phyloP scores from a whole-genome alignment of 345 rosid genomes.

The Populus davidiana region DNA sequence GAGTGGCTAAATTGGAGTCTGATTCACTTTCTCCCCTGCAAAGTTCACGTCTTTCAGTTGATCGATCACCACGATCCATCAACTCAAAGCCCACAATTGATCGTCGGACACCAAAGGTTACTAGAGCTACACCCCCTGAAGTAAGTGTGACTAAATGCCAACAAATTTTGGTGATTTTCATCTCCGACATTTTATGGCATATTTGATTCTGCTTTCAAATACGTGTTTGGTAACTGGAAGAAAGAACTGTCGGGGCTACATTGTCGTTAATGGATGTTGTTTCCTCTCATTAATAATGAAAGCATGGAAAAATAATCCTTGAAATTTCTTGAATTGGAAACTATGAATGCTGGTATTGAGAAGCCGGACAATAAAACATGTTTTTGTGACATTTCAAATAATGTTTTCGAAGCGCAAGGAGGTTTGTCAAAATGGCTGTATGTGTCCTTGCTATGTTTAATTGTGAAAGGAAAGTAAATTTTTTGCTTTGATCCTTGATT shows the following conservation, averaged over 20 bases:
- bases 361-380: neutral
- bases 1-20: conserved; percentile 54
- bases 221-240: neutral
- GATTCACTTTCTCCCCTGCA: conserved; percentile 57
- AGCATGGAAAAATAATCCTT: neutral
- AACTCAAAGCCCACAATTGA: conserved; percentile 61
- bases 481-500: neutral
- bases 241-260: neutral
- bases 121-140: conserved; percentile 49
- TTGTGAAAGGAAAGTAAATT: neutral
- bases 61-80: conserved; percentile 65
- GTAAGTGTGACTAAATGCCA: conserved; percentile 38
- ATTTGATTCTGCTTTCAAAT: neutral
- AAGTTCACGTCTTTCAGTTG: conserved; percentile 59
- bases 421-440: neutral
- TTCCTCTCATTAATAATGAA: neutral
- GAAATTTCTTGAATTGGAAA: neutral
- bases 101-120: conserved; percentile 62
- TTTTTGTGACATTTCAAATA: neutral
- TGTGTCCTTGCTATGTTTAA: too few species aligned
- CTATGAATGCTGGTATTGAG: neutral
- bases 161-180: neutral
- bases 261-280: neutral
- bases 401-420: neutral
- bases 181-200: conserved; percentile 1